phyloP scores from a whole-genome alignment of 768 basidiomycete genomes.

The Tubosaeta brunneosetosa region DNA sequence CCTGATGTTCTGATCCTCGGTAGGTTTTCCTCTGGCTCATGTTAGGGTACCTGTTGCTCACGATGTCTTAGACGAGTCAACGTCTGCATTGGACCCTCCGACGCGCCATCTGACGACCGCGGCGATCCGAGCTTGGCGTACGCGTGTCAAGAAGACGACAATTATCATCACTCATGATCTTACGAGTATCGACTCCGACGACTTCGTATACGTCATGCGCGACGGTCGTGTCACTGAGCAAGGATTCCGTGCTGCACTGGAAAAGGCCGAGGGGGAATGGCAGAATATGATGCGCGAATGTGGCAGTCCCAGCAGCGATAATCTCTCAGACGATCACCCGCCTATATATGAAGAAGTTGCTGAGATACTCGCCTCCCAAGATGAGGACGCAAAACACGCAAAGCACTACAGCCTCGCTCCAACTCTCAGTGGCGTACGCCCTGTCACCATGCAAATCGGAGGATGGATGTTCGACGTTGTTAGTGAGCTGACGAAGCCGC shows the following conservation, averaged over 20 bases:
- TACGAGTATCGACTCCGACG: constrained; percentile 63
- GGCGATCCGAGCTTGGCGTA: constrained; percentile 57
- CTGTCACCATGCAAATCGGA: constrained; percentile 49
- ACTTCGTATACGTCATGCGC: constrained; percentile 92
- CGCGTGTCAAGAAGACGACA: constrained; percentile 56
- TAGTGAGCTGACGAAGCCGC: constrained; percentile 51
- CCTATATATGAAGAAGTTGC: constrained; percentile 38
- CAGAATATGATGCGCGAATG: constrained; percentile 63
- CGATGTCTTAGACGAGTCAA: constrained; percentile 59
- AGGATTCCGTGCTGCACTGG: constrained; percentile 81
- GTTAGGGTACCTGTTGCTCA: background rate
- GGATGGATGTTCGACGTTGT: constrained; percentile 85
- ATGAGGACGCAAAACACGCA: constrained; percentile 26
- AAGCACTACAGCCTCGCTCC: constrained; percentile 41
- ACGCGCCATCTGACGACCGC: constrained; percentile 83
- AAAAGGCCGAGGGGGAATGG: constrained; percentile 62
- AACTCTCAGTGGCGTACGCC: constrained; percentile 38
- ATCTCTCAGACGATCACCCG: constrained; percentile 24
- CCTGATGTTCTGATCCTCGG: constrained; percentile 89
- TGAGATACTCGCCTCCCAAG: constrained; percentile 44
- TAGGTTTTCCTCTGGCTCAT: constrained; percentile 35
- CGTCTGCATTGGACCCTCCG: constrained; percentile 79
- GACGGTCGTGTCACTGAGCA: constrained; percentile 79
- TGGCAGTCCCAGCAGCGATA: constrained; percentile 45
- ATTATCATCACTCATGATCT: constrained; percentile 86